Evolutionary conservation across 306 rosid species (phyloP).

Genomic region (Pterocarpus macrocarpus): DNA sequence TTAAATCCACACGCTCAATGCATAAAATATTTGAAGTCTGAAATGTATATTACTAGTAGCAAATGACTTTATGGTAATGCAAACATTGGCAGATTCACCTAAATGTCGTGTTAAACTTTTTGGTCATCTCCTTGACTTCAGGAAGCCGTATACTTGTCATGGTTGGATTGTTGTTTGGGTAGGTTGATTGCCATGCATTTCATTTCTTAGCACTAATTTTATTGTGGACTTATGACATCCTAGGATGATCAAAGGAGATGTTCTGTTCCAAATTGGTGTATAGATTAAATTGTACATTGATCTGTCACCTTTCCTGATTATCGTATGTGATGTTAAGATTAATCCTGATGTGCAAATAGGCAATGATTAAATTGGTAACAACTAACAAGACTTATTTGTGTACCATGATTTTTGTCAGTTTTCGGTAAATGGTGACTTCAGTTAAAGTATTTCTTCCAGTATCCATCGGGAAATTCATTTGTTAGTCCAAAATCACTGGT

Average conservation of each 20-base stretch:
- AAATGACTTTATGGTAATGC: no score
- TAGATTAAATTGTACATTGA: slow-evolving; percentile 2
- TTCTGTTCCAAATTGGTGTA: background rate
- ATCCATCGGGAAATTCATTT: slow-evolving; percentile 13
- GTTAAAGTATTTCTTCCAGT: slow-evolving; percentile 11
- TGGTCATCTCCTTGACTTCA: slow-evolving; percentile 9
- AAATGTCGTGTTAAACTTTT: background rate
- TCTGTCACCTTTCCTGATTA: background rate
- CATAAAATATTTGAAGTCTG: no score
- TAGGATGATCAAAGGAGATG: slow-evolving; percentile 9
- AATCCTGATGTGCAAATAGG: background rate
- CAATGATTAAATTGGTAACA: background rate
- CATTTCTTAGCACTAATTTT: slow-evolving; percentile 6
- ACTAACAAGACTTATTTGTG: slow-evolving; percentile 3
- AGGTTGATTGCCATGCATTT: background rate
- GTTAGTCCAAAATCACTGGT: slow-evolving; percentile 7
- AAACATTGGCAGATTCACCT: no score
- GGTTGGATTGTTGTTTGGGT: background rate
- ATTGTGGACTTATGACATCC: slow-evolving; percentile 23
- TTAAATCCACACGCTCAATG: no score
- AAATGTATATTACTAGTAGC: no score
- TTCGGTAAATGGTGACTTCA: background rate
- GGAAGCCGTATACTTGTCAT: background rate
- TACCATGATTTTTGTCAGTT: background rate
- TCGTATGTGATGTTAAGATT: background rate